Evolutionary conservation across 352 stramenopile genomes (phyloP), one percentile per base, ranked within the genome.

Genomic region (Peronosclerospora sorghi): DNA sequence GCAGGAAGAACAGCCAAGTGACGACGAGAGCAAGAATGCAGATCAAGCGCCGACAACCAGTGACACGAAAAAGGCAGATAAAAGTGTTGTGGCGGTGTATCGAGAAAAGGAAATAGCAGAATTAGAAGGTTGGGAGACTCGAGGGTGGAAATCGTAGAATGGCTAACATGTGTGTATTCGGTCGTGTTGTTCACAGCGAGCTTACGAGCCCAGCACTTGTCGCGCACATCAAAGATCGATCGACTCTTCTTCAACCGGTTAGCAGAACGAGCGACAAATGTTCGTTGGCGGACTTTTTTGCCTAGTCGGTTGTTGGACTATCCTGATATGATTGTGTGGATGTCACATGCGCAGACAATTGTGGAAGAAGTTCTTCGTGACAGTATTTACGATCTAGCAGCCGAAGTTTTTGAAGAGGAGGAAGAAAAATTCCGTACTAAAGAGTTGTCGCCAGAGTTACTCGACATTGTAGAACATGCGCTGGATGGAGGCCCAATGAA

Each of bases 311-410:
- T 15, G 2, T 26, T 1, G 15, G 28, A 15, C 51, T 40, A 8
- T 14, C n/a, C 21, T 42, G 12, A 21, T 35, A 24, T 10, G 12
- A 13, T 19, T 34, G 15, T 45, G n/a, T 23, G 28, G 42, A 13
- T 19, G 23, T 18, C 8, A 27, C 14, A 28, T 35, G 24, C 27
- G 20, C 36, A 85, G 72, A 60, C 70, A 1, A 48, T 91, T 4
- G 18, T 85, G 7, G 62, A 80, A 8, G 68, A 87, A 53, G 68
- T 84, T 0, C 35, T 84, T 15, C 50, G 67, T 8, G 73, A 87
- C 21, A 50, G 77, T 13, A 37, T 83, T 13, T 75, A 66, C 17
- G 66, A 86, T 2, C 40, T 80, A n/a, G 58, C 71, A 8, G 57
- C 67, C 30, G 74, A 83, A 5, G 51, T 62, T 1, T 84, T 68